Evolutionary conservation across 2,329 filamentous ascomycete genomes (phyloP), one percentile per base, ranked within the genome.

Genomic region (Colletotrichum plurivorum): DNA sequence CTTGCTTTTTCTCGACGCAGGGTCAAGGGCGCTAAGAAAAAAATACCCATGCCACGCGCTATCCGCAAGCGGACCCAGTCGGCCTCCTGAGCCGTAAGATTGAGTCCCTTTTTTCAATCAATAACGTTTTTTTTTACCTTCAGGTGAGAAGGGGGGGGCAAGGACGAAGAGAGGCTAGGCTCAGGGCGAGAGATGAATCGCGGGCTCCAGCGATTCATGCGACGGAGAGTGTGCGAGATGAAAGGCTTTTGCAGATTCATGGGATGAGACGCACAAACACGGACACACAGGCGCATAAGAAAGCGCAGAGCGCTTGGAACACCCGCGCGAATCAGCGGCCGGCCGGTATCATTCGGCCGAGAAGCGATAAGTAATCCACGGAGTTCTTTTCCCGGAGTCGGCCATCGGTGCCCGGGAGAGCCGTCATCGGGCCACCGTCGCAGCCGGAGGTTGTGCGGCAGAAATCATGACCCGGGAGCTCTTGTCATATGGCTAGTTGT

Each of bases 11-110:
- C 10, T 36, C 31, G 12, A 12, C 13, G 49, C 61, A 65, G 66
- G 66, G 66, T 69, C 61, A 65, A 54, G 66, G 61, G 66, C 61
- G 66, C 66, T 59, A 25, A 25, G 22, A 25, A 25, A 25, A 25
- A 65, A 65, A 55, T 20, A 36, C 66, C 48, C 57, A 53, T 54
- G 20, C n/a, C 31, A 20, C 22, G 27, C n/a, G 46, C 56, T n/a
- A 36, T n/a, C 41, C 41, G 41, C 41, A 43, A 43, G 52, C 18
- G 66, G 61, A 54, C 58, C 64, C 49, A 43, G 51, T 63, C 60
- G 55, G 52, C 60, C 60, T 56, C 60, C 60, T 63, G 60, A 39
- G 51, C 60, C 36, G 59, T 52, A 41, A 36, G 59, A 68, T 54
- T 68, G 53, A 52, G 45, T 20, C n/a, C 41, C 36, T 49, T 15